These are phyloP conservation scores for Scheffersomyces coipomensis DNA, from an alignment of 805 yeast genomes.

Conservation along the genomic window DNA sequence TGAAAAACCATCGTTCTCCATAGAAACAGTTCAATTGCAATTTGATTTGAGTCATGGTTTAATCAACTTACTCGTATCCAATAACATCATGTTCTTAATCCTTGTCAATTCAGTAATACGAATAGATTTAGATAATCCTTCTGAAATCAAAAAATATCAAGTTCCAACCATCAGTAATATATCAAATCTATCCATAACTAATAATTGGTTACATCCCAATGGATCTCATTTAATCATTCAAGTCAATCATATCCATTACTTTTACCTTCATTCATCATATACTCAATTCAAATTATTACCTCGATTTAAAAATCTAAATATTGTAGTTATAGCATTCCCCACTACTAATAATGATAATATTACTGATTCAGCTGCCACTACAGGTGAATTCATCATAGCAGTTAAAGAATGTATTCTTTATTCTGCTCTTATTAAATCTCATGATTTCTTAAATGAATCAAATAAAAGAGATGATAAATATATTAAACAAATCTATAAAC, in stretches of 20 bases:
- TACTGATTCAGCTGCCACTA: constrained; percentile 6
- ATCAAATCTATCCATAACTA: constrained; percentile 16
- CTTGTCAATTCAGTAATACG: constrained; percentile 18
- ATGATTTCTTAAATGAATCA: constrained; percentile 21
- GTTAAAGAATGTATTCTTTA: constrained; percentile 29
- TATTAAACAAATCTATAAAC: constrained; percentile 25
- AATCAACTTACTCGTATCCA: constrained; percentile 24
- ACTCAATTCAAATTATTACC: constrained; percentile 30
- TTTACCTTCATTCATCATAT: constrained; percentile 31
- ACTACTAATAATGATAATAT: constrained; percentile 1
- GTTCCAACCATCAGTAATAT: constrained; percentile 13
- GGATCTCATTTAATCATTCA: constrained; percentile 35
- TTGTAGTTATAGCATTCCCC: constrained; percentile 24
- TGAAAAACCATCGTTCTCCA: constrained; percentile 20
- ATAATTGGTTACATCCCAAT: constrained; percentile 37
- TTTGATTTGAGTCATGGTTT: constrained; percentile 28
- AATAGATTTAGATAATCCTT: constrained; percentile 36
- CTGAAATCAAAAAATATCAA: constrained; percentile 23
- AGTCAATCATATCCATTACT: constrained; percentile 19
- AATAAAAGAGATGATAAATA: constrained; percentile 37
- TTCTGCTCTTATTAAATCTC: constrained; percentile 24
- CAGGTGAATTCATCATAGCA: constrained; percentile 30
- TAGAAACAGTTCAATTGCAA: constrained; percentile 41
- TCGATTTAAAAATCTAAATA: constrained; percentile 26
- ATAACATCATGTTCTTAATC: constrained; percentile 33